These are phyloP conservation scores for Xylaria digitata DNA, from an alignment of 2,329 filamentous ascomycete genomes.

Conservation along the genomic window DNA sequence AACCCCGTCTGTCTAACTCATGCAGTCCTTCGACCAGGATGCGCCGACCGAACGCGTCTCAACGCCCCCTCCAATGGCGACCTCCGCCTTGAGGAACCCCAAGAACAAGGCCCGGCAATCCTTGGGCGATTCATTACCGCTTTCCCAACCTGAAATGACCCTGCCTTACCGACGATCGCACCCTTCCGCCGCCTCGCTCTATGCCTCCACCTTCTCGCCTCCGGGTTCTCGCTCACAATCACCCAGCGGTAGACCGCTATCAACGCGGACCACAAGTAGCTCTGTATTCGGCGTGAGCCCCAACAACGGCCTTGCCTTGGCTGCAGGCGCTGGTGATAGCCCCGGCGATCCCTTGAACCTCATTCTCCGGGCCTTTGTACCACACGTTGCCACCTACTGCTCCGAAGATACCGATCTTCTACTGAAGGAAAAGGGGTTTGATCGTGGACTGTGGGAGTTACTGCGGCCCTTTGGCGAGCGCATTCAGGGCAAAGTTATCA, in stretches of 20 bases:
- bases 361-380: conserved; percentile 86
- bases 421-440: conserved; percentile 84
- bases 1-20: conserved; percentile 37
- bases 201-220: conserved; percentile 75
- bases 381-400: conserved; percentile 87
- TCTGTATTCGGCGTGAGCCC: conserved; percentile 66
- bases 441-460: conserved; percentile 83
- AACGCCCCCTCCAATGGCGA: conserved; percentile 75
- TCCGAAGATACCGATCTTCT: conserved; percentile 87
- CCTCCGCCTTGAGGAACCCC: conserved; percentile 67
- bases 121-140: conserved; percentile 58
- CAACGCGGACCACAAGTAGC: conserved; percentile 66
- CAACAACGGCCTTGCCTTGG: conserved; percentile 57
- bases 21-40: conserved; percentile 48
- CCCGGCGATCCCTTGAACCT: conserved; percentile 70
- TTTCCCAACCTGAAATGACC: conserved; percentile 64
- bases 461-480: conserved; percentile 91
- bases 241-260: conserved; percentile 69
- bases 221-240: conserved; percentile 76
- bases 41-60: conserved; percentile 74
- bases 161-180: conserved; percentile 66
- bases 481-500: conserved; percentile 86
- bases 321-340: conserved; percentile 56
- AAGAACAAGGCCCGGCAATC: conserved; percentile 74
- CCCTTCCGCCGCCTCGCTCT: conserved; percentile 69